phyloP scores from a whole-genome alignment of 352 stramenopile species.

The Pseudoperonospora humuli region DNA sequence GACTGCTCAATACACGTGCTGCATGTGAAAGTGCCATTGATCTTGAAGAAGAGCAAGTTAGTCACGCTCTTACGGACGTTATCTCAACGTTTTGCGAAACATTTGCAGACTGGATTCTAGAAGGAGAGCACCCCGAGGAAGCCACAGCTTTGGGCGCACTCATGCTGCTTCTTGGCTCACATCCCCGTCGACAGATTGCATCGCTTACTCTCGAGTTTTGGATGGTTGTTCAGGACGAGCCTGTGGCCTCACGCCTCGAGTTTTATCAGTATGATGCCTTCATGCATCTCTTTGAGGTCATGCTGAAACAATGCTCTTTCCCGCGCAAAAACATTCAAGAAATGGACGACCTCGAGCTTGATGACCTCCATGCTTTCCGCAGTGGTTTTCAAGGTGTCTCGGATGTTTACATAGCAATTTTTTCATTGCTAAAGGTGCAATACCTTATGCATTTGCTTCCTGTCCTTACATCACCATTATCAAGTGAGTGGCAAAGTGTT shows the following conservation, averaged over 20 bases:
- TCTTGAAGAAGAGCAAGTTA: slow-evolving; percentile 45
- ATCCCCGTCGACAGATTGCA: slow-evolving; percentile 61
- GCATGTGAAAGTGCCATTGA: slow-evolving; percentile 44
- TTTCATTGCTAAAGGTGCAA: slow-evolving; percentile 41
- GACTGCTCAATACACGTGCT: slow-evolving; percentile 35
- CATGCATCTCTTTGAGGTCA: slow-evolving; percentile 42
- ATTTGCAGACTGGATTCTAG: slow-evolving; percentile 62
- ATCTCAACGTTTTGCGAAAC: slow-evolving; percentile 64
- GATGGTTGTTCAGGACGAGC: slow-evolving; percentile 59
- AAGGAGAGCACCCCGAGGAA: slow-evolving; percentile 35
- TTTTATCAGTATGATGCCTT: slow-evolving; percentile 60
- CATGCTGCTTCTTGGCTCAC: slow-evolving; percentile 48
- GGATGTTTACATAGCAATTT: slow-evolving; percentile 48
- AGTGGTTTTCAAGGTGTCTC: slow-evolving; percentile 50
- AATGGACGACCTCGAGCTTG: slow-evolving; percentile 55
- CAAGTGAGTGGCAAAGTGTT: slow-evolving; percentile 38
- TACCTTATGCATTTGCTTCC: slow-evolving; percentile 37
- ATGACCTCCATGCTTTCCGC: slow-evolving; percentile 53
- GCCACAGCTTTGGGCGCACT: slow-evolving; percentile 35
- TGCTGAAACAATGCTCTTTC: slow-evolving; percentile 54
- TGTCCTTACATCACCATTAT: slow-evolving; percentile 14
- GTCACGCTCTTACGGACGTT: slow-evolving; percentile 51
- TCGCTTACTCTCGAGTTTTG: slow-evolving; percentile 72
- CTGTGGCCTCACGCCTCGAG: slow-evolving; percentile 37
- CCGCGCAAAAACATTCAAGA: slow-evolving; percentile 25